These are phyloP conservation scores for Globisporangium polare DNA, from an alignment of 352 stramenopile species.

Conservation along the genomic window DNA sequence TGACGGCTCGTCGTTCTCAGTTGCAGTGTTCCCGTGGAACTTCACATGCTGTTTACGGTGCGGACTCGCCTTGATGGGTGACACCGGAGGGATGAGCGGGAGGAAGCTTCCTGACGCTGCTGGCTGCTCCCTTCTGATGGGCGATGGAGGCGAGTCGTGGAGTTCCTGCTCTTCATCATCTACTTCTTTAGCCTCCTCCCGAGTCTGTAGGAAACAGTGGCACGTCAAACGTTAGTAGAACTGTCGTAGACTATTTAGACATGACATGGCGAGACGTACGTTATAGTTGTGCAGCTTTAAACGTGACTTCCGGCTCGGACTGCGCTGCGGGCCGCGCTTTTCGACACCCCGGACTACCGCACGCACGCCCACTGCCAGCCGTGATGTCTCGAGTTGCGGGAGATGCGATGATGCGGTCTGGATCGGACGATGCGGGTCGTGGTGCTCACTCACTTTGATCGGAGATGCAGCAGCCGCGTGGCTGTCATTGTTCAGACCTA, in stretches of 20 bases:
- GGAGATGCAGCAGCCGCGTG: background rate
- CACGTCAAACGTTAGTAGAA: background rate
- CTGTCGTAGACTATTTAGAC: too few species aligned
- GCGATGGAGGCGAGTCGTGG: background rate
- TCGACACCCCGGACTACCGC: conserved; percentile 49
- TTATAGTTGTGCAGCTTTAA: conserved; percentile 62
- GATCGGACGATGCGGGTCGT: conserved; percentile 17
- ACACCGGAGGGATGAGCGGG: conserved; percentile 41
- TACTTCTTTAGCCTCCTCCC: background rate
- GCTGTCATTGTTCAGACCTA: background rate
- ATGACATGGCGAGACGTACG: conserved; percentile 22
- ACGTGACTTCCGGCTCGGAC: conserved; percentile 50
- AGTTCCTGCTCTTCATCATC: background rate
- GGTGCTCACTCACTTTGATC: conserved; percentile 1
- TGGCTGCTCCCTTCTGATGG: conserved; percentile 4
- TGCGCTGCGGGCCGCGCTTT: conserved; percentile 39
- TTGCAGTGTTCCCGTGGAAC: conserved; percentile 14
- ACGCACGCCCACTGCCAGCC: conserved; percentile 46
- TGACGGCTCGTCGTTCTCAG: background rate
- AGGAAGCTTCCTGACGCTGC: conserved; percentile 10
- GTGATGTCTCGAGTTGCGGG: conserved; percentile 48
- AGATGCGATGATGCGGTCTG: conserved; percentile 35
- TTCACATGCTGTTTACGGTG: conserved; percentile 40
- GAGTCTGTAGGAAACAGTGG: background rate
- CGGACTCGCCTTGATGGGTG: conserved; percentile 45